Evolutionary conservation across 345 rosid species (phyloP), one percentile per base, ranked within the genome.

Genomic region (Rhizophora mangle): DNA sequence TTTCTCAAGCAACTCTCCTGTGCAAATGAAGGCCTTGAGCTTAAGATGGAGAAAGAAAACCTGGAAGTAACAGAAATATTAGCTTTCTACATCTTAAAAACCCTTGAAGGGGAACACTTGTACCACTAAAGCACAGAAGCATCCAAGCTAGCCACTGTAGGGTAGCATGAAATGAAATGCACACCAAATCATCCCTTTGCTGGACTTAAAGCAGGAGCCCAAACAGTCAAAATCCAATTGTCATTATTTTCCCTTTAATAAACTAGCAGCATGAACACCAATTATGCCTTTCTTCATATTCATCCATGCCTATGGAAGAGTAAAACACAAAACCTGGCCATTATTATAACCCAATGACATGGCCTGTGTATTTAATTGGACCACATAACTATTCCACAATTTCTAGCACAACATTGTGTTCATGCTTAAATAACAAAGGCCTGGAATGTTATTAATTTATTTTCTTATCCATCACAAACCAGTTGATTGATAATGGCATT

Each of bases 41-140:
- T 85, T 88, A 80, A 88, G 77, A 83, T 85, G 85, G 68, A 86
- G 78, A 68, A 85, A 31, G 60, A 85, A 86, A 56, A 54, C 87
- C 91, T 83, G 52, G 65, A 79, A 4, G 39, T 6, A 36, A 39
- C 47, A 62, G 62, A 59, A 65, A 39, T 11, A 65, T 75, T 57
- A 79, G 73, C 55, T 67, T 58, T 58, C 34, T 5, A 62, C 22
- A 27, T 64, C 31, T 49, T 46, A 47, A 22, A 47, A 56, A 65
- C 4, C 24, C 18, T 18, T 54, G 31, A 21, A 27, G 39, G 27
- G n/a, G 10, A 43, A 57, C 10, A 54, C 7, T 20, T 37, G 64
- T 22, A 57, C 10, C 22, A 39, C 49, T 29, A 21, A 13, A 49
- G 27, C 60, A 74, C 62, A 7, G 37, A 34, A 34, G 37, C 37